A percentile compares a stretch with the other conserved stretches of the same genome.
Conservation (phyloP, 768 basidiomycete genomes). For the Harrya chromipes region DNA sequence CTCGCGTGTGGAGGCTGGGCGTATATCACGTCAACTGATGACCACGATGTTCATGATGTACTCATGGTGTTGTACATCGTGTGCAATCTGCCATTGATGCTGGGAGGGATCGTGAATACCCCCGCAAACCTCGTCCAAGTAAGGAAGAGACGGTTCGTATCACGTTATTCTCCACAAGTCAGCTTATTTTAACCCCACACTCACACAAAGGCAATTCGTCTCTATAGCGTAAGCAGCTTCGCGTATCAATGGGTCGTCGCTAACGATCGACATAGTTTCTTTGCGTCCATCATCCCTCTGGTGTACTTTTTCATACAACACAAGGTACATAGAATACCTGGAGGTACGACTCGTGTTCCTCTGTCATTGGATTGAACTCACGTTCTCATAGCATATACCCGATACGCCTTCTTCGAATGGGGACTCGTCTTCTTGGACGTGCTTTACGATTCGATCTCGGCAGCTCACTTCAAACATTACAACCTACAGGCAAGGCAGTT, state of each 20-base stretch:
- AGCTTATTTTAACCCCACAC: background rate
- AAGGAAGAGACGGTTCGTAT: conserved; percentile 51
- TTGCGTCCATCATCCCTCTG: conserved; percentile 64
- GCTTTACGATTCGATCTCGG: conserved; percentile 65
- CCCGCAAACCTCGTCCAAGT: conserved; percentile 37
- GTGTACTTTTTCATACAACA: conserved; percentile 86
- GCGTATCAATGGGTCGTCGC: background rate
- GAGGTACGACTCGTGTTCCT: conserved; percentile 48
- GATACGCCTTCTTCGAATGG: conserved; percentile 89
- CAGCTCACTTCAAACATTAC: conserved; percentile 53
- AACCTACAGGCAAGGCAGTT: conserved; percentile 47
- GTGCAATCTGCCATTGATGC: conserved; percentile 88
- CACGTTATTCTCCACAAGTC: background rate
- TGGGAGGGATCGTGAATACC: conserved; percentile 60
- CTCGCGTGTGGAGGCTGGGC: conserved; percentile 90
- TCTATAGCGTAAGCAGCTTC: conserved; percentile 41
- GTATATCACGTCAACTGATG: conserved; percentile 80
- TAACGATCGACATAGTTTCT: conserved; percentile 52
- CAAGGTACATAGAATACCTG: conserved; percentile 73
- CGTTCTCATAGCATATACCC: conserved; percentile 65
- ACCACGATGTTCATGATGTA: conserved; percentile 81
- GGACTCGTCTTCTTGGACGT: conserved; percentile 71
- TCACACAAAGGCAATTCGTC: conserved; percentile 49
- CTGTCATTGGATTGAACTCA: background rate
- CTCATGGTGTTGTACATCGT: conserved; percentile 87